These are phyloP conservation scores for Cryphonectria parasitica DNA, from an alignment of 2,329 filamentous ascomycete genomes.

Conservation along the genomic window DNA sequence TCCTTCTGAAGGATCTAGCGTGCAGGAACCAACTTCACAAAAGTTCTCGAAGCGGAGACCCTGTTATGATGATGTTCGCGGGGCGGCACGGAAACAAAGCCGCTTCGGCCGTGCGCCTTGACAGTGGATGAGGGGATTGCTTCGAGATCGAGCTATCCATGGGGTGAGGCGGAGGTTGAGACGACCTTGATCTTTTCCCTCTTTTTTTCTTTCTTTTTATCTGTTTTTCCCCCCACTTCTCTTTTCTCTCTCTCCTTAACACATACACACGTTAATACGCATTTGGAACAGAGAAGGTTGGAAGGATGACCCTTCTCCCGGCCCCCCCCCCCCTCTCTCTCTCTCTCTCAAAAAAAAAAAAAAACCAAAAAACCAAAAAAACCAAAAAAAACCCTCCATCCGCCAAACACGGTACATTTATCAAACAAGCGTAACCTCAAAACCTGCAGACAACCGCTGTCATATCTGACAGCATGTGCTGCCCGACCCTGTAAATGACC, in stretches of 20 bases:
- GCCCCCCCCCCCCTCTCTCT: no score
- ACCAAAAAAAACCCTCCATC: background rate
- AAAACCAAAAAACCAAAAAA: background rate
- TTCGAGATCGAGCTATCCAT: no score
- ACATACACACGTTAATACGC: background rate
- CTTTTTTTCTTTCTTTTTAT: background rate
- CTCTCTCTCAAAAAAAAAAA: no score
- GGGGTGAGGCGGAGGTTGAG: background rate
- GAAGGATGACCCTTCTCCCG: background rate
- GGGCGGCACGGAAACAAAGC: background rate
- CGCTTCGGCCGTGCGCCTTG: background rate
- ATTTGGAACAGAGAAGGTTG: background rate
- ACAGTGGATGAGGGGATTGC: background rate
- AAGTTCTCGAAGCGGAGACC: background rate
- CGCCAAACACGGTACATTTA: background rate
- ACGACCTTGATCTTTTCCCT: background rate
- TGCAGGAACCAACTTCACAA: background rate
- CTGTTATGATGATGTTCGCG: background rate
- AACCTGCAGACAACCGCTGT: conserved; percentile 13
- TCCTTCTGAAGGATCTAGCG: conserved; percentile 11
- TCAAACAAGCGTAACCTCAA: background rate
- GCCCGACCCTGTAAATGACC: background rate
- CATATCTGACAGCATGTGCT: background rate
- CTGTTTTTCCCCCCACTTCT: no score
- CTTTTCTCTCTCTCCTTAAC: no score